Conservation (phyloP, 2,329 filamentous ascomycete genomes). For the Alternaria sp. region DNA sequence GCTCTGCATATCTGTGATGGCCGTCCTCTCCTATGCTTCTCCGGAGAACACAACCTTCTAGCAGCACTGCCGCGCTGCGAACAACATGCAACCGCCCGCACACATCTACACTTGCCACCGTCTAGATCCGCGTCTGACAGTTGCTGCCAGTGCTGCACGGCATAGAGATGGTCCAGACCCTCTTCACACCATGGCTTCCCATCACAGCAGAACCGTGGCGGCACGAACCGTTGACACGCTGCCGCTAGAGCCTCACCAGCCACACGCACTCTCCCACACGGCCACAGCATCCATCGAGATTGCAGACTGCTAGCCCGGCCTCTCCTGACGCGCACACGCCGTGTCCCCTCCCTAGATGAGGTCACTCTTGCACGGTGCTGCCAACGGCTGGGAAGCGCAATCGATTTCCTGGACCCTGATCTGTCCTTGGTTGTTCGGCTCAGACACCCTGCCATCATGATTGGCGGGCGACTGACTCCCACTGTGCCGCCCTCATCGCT, state of each 20-base stretch:
- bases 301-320: background rate
- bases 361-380: constrained; percentile 5
- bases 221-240: constrained; percentile 13
- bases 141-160: background rate
- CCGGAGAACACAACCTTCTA: background rate
- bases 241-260: background rate
- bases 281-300: constrained; percentile 15
- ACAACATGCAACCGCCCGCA: background rate
- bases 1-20: constrained; percentile 13
- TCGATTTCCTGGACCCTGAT: constrained; percentile 13
- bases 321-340: background rate
- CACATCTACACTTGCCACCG: background rate
- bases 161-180: background rate
- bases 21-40: background rate
- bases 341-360: background rate
- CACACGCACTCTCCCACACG: background rate
- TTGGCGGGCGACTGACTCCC: constrained; percentile 4
- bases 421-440: background rate
- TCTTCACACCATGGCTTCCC: background rate
- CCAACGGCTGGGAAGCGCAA: background rate
- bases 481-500: constrained; percentile 25
- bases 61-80: background rate
- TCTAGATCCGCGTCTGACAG: background rate
- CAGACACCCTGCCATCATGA: background rate
- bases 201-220: constrained; percentile 2